phyloP scores from a whole-genome alignment of 208 protist genomes.

The Acanthamoeba healyi region DNA sequence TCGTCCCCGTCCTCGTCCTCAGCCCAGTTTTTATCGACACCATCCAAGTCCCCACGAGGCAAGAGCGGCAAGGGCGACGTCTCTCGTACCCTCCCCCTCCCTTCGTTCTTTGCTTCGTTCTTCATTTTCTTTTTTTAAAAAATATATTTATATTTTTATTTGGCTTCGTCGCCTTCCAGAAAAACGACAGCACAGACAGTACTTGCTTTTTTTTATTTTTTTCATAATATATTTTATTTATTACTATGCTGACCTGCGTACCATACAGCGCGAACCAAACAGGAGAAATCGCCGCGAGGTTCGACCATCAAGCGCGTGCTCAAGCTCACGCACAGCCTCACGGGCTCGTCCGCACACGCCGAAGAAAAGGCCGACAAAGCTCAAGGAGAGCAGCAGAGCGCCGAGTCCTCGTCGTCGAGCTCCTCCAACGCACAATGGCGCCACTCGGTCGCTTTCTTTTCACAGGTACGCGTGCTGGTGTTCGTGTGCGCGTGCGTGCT shows the following conservation, averaged over 20 bases:
- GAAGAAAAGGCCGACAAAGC: not conserved
- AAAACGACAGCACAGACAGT: not conserved
- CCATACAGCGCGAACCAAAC: not conserved
- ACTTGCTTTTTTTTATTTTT: not conserved
- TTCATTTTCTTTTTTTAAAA: not conserved
- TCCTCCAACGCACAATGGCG: conserved; percentile 5
- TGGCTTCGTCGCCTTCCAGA: not conserved
- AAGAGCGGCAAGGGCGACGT: not conserved
- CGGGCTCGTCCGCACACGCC: not conserved
- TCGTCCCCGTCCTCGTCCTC: not conserved
- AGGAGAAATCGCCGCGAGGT: conserved; percentile 32
- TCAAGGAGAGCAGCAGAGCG: not conserved
- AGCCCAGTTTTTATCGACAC: not conserved
- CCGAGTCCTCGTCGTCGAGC: not conserved
- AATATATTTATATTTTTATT: not conserved
- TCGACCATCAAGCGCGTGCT: conserved; percentile 47
- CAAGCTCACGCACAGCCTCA: conserved; percentile 29
- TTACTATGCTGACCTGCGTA: not conserved
- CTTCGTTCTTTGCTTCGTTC: not conserved
- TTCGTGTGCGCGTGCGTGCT: not conserved
- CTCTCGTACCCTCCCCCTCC: not conserved
- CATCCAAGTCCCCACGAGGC: not conserved
- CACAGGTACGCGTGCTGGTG: not conserved
- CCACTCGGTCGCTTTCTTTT: conserved; percentile 20
- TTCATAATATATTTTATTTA: not conserved